Evolutionary conservation across 495 filamentous ascomycete genomes (phyloP), one percentile per base, ranked within the genome.

Genomic region (Ramalina peruviana): DNA sequence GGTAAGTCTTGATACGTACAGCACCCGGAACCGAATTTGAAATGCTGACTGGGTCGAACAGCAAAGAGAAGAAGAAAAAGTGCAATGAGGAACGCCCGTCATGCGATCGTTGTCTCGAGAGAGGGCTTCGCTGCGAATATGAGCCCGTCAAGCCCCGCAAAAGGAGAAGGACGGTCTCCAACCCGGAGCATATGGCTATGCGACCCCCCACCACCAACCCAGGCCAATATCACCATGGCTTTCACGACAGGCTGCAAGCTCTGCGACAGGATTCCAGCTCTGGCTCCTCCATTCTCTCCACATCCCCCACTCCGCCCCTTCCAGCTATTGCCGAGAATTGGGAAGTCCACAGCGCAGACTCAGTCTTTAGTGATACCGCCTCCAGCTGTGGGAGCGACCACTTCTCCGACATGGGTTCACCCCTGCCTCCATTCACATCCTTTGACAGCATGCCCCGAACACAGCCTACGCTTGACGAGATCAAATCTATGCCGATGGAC

Each of bases 1-100:
- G 78, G 77, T 80, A 68, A 51, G 75, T 67, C 21, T 30, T 43
- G 4, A 43, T 27, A 19, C 36, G 45, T 16, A 1, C 6, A 7
- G 21, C 57, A 6, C 15, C 20, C 15, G 21, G 11, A 16, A 30
- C 45, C 16, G 3, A 17, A n/a, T 42, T 46, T 54, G 25, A 58
- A 10, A 43, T 44, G 33, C 30, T 50, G 6, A 49, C 39, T 39
- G 3, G 37, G 25, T 9, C 19, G 2, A 15, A 27, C 45, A 74
- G 72, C 58, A 75, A 74, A 54, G 71, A 75, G 48, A 75, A 75
- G 71, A 81, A 81, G 64, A 81, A 81, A 60, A 81, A 81, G 65
- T 81, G 78, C 56, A 76, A 81, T 54, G 78, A 81, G 58, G 67
- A 64, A 46, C 73, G 72, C 15, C 78, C 78, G 2, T 62, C 69